Evolutionary conservation across 2,329 filamentous ascomycete genomes (phyloP), one percentile per base, ranked within the genome.

Genomic region (Hypocreales sp.): DNA sequence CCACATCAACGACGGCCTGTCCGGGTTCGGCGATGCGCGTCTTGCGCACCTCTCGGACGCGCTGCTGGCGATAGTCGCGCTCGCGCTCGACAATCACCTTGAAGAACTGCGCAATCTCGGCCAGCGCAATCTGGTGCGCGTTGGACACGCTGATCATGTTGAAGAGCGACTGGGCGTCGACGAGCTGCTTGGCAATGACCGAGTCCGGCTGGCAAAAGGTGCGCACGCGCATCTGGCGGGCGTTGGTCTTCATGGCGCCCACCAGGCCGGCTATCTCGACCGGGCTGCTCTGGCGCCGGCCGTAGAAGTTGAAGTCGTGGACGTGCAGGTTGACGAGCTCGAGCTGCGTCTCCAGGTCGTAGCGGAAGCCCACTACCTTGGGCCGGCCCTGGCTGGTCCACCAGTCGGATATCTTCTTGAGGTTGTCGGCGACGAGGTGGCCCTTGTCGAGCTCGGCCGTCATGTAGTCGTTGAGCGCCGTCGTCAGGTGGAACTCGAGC

Each of bases 291-390:
- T 64, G 56, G 8, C 53, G 47, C 3, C 53, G 53, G 18, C 64
- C 64, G 38, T 64, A 61, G 46, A 72, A 72, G 19, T 56, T 57
- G 39, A 73, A 72, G 14, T 62, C 56, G 8, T 59, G 44, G 16
- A 58, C 41, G 35, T 72, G 67, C 7, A 62, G 41, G 11, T 45
- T 40, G 14, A 72, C 44, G 8, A 73, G 55, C 8, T 68, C 63
- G n/a, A 72, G 40, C 46, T 72, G 68, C 1, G 67, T 71, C 47
- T 72, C 67, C 3, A 72, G 44, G 33, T 73, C 67, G 42, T 67
- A 72, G 12, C 65, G 62, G 42, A 71, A 72, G 9, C 63, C 61
- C 14, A 67, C 46, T 7, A 72, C 66, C 30, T 55, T 58, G 5
- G 67, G 64, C 0, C 63, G 64, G 21, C 67, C 67, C 35, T 60